phyloP scores from a whole-genome alignment of 495 filamentous ascomycete genomes.

The Xylaria bambusicola region DNA sequence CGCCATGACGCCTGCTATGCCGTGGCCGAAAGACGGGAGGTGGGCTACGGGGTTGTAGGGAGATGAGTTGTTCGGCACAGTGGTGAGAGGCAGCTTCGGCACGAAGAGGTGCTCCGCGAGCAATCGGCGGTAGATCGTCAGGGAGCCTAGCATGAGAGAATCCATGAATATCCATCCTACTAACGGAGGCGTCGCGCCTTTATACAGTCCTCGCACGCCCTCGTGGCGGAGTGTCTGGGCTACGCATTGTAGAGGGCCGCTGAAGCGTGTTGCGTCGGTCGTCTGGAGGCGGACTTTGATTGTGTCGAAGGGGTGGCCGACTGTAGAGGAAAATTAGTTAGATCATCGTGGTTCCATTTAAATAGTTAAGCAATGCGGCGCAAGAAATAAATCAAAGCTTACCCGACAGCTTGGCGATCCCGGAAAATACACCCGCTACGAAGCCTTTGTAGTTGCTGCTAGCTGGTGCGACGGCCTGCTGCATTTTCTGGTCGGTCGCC shows the following conservation, averaged over 20 bases:
- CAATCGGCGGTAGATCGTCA: conserved; percentile 83
- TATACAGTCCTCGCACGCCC: conserved; percentile 78
- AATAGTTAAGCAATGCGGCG: neutral
- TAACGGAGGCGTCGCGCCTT: conserved; percentile 85
- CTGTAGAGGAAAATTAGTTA: conserved; percentile 26
- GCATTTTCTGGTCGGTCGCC: conserved; percentile 33
- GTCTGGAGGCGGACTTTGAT: conserved; percentile 96
- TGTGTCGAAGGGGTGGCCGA: conserved; percentile 78
- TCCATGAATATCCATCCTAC: conserved; percentile 99
- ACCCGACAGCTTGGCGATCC: conserved; percentile 88
- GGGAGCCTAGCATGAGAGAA: conserved; percentile 86
- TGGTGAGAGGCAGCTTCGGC: conserved; percentile 43
- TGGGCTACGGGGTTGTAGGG: conserved; percentile 35
- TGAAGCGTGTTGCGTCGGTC: conserved; percentile 72
- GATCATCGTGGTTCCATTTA: neutral
- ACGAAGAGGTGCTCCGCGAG: conserved; percentile 75
- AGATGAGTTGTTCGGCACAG: neutral
- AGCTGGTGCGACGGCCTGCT: conserved; percentile 27
- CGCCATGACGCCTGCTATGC: conserved; percentile 80
- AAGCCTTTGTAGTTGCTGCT: conserved; percentile 79
- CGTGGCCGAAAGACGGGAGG: conserved; percentile 81
- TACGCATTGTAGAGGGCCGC: conserved; percentile 84
- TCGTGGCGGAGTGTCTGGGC: conserved; percentile 79
- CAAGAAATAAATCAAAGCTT: too few relatives aligned
- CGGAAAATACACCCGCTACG: conserved; percentile 90